Conservation (phyloP, 306 rosid genomes). For the Echinosophora koreensis region DNA sequence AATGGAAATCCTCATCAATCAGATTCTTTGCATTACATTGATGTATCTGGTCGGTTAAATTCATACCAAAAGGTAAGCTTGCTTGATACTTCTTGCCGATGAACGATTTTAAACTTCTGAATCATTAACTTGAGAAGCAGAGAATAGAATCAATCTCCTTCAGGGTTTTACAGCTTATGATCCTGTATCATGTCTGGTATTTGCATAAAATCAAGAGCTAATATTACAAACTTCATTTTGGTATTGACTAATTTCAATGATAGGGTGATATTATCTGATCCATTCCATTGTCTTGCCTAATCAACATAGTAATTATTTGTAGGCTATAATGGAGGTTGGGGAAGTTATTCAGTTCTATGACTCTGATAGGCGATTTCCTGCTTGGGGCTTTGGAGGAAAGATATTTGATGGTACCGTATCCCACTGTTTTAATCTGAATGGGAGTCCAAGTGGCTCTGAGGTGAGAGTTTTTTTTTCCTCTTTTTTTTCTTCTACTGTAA, state of each 20-base stretch:
- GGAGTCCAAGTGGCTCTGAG: slow-evolving; percentile 59
- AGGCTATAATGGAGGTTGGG: slow-evolving; percentile 89
- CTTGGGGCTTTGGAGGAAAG: slow-evolving; percentile 97
- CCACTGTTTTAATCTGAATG: slow-evolving; percentile 86
- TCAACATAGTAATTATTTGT: slow-evolving; percentile 37
- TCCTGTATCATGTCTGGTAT: neutral
- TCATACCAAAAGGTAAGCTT: slow-evolving; percentile 78
- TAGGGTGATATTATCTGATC: neutral
- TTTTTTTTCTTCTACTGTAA: neutral
- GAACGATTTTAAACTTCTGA: slow-evolving; percentile 13
- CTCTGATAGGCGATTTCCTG: slow-evolving; percentile 75
- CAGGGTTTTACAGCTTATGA: slow-evolving; percentile 11
- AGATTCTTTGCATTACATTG: slow-evolving; percentile 76
- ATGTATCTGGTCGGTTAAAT: slow-evolving; percentile 67
- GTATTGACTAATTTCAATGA: neutral
- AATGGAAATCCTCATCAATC: slow-evolving; percentile 73
- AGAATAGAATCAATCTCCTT: neutral
- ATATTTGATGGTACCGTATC: slow-evolving; percentile 54
- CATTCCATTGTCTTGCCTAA: slow-evolving; percentile 20
- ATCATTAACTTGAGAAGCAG: slow-evolving; percentile 6
- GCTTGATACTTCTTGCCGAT: slow-evolving; percentile 25
- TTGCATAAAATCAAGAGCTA: neutral
- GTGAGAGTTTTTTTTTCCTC: slow-evolving; percentile 43
- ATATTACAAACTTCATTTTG: neutral
- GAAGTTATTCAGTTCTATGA: slow-evolving; percentile 92